phyloP scores from a whole-genome alignment of 2,329 filamentous ascomycete genomes.

The Fusarium sacchari region DNA sequence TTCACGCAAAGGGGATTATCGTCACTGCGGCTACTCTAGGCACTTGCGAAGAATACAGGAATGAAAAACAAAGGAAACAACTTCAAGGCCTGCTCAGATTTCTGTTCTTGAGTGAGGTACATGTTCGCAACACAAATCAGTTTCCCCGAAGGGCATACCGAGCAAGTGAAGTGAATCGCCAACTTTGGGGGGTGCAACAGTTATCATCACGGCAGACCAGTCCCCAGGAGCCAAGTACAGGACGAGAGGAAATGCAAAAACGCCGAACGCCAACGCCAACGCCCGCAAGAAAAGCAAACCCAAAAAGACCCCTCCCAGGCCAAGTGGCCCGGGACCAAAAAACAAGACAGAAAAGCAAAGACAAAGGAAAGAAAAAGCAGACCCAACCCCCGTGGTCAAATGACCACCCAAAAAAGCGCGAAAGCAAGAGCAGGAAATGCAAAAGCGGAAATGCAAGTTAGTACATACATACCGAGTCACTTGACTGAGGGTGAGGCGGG shows the following conservation, averaged over 20 bases:
- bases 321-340: not conserved
- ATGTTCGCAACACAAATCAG: slow-evolving; percentile 26
- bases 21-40: slow-evolving; percentile 50
- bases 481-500: not conserved
- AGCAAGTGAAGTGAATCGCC: slow-evolving; percentile 29
- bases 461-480: not conserved
- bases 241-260: not conserved
- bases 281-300: not conserved
- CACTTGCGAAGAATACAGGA: slow-evolving; percentile 4
- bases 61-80: not conserved
- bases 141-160: slow-evolving; percentile 25
- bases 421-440: not conserved
- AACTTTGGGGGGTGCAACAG: slow-evolving; percentile 33
- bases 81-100: slow-evolving; percentile 56
- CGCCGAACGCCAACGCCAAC: not conserved
- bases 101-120: slow-evolving; percentile 57
- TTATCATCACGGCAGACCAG: slow-evolving; percentile 42
- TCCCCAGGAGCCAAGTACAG: not conserved
- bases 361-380: slow-evolving; percentile 1
- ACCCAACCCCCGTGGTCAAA: not conserved
- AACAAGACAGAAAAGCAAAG: not conserved
- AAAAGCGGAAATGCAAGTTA: not conserved
- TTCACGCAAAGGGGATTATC: slow-evolving; percentile 42
- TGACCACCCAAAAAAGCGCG: not conserved
- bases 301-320: not conserved